Base-by-base conservation (phyloP, 1,284 basidiomycete genomes). In the Ganoderma meredithae region DNA sequence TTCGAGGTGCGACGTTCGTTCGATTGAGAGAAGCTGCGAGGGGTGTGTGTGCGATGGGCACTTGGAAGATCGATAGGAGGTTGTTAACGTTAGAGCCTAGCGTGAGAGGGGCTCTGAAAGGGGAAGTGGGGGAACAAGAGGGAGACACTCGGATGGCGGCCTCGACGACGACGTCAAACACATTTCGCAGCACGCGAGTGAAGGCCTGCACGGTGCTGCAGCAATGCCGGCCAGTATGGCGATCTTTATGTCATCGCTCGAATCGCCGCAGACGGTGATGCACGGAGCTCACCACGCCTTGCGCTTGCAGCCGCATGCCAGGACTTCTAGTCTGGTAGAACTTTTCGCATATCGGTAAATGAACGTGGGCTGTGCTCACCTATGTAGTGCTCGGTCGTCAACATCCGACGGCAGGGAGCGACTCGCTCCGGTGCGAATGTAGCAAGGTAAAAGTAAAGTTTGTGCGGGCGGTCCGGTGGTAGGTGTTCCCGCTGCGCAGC, bases 1-100 rank as follows among this genome's bases (percentile, higher is more conserved):
- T 22, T 19, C 39, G 43, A 62, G 2, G 36, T 19, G 2, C 36
- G 36, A 39, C 36, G 36, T 39, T 31, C 31, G 31, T 31, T 31
- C 36, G 36, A 39, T 39, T 10, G 36, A 39, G 36, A 39, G 44
- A 39, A 22, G 17, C 43, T 40, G 36, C 3, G 61, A 31, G 40
- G 22, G 55, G 12, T 36, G 31, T 58, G 31, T 31, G 31, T 31
- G 53, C 31, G 36, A 22, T 3, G 33, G 9, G 4, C 10, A 22
- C 1, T 41, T 12, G 39, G 58, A 60, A 22, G 58, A 60, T 60
- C 58, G 40, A 60, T 60, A 27, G 27, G 56, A n/a, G 10, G 39
- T 13, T 2, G 52, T 12, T 27, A 33, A 27, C n/a, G 47, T n/a
- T 43, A 5, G 36, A 39, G 36, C 36, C 36, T 39, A 39, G 31